Evolutionary conservation across 2,329 filamentous ascomycete species (phyloP).

Genomic region (Xylaria sp.): DNA sequence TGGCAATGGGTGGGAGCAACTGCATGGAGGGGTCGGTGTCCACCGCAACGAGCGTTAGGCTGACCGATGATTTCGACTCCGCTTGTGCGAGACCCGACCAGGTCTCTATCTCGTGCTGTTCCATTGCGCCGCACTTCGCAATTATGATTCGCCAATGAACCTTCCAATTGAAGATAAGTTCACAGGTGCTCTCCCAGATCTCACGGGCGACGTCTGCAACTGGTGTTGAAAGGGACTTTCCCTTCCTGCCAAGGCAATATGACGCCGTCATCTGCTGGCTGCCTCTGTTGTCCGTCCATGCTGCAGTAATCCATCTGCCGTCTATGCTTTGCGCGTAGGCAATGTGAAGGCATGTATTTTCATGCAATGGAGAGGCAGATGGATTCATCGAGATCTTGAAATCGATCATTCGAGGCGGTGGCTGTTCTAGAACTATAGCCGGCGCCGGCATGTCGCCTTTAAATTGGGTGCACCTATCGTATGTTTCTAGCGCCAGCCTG

Average conservation of each 20-base stretch:
- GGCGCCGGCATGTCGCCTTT: constrained; percentile 64
- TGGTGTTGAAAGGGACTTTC: constrained; percentile 51
- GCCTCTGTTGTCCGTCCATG: constrained; percentile 80
- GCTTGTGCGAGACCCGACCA: constrained; percentile 58
- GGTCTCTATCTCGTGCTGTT: constrained; percentile 63
- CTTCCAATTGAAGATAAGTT: constrained; percentile 70
- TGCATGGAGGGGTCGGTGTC: constrained; percentile 67
- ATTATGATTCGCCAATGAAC: constrained; percentile 79
- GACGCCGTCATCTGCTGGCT: constrained; percentile 72
- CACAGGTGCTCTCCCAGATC: constrained; percentile 77
- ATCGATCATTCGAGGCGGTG: constrained; percentile 70
- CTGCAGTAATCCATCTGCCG: constrained; percentile 75
- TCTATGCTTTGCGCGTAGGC: constrained; percentile 78
- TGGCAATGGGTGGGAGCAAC: constrained; percentile 59
- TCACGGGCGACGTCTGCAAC: constrained; percentile 70
- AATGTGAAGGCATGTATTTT: constrained; percentile 80
- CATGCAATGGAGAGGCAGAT: constrained; percentile 72
- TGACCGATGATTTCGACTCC: constrained; percentile 55
- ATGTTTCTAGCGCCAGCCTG: constrained; percentile 72
- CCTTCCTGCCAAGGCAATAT: constrained; percentile 69
- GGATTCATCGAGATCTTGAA: constrained; percentile 72
- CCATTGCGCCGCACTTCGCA: constrained; percentile 70
- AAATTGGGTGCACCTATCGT: constrained; percentile 71
- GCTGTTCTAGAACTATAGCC: constrained; percentile 72
- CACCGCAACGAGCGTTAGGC: constrained; percentile 63